These are phyloP conservation scores for Solidago caesia DNA, from an alignment of 129 eudicot species.

Conservation along the genomic window DNA sequence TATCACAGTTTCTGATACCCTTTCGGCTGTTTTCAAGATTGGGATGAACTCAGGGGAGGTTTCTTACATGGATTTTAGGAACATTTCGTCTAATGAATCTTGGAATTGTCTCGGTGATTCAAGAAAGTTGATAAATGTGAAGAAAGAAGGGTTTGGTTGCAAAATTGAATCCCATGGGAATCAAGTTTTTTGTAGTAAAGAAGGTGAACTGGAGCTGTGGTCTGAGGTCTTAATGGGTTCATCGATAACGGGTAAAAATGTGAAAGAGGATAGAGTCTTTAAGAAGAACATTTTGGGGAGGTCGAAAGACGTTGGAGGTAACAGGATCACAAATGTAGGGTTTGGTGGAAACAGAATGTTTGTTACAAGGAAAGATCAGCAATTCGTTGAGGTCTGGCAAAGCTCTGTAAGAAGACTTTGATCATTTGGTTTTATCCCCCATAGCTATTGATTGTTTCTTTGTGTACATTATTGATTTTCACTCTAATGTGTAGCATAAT, in stretches of 20 bases:
- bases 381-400: constrained; percentile 88
- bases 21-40: constrained; percentile 69
- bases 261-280: constrained; percentile 50
- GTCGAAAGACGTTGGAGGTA: constrained; percentile 62
- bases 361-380: constrained; percentile 85
- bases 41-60: constrained; percentile 90
- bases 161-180: constrained; percentile 69
- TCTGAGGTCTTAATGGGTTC: constrained; percentile 72
- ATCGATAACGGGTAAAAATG: constrained; percentile 19
- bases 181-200: constrained; percentile 82
- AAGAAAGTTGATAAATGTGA: constrained; percentile 54
- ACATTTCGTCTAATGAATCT: constrained; percentile 38
- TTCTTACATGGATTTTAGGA: constrained; percentile 66
- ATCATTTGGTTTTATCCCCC: constrained; percentile 6
- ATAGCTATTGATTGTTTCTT: constrained; percentile 14
- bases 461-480: constrained; percentile 7
- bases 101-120: constrained; percentile 85
- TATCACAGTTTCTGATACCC: constrained; percentile 60
- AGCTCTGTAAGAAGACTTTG: constrained; percentile 58
- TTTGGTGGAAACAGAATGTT: constrained; percentile 99
- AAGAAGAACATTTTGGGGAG: constrained; percentile 79
- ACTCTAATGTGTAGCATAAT: neutral
- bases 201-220: constrained; percentile 82
- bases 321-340: constrained; percentile 52
- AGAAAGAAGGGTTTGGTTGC: constrained; percentile 81